Evolutionary conservation across 495 filamentous ascomycete species (phyloP), one percentile per base, ranked within the genome.

Genomic region (Xanthoparmelia taractica): DNA sequence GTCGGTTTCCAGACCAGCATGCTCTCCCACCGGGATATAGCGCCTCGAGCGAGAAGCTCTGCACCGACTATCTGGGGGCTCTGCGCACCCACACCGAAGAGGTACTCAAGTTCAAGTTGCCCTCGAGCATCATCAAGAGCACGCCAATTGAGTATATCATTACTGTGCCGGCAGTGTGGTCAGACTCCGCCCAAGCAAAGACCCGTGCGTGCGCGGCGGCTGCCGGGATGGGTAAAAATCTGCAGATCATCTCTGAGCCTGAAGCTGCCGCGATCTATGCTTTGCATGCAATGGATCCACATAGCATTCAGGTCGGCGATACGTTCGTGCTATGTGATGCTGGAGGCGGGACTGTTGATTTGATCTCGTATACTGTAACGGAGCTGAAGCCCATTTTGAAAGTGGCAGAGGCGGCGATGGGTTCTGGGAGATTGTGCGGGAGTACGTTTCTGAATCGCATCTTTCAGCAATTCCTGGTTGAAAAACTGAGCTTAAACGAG

Each of bases 201-300:
- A 89, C 85, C 0, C 73, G 85, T 20, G 74, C 79, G 55, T 87
- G 86, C 23, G 87, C 87, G 1, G 82, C 88, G 70, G 69, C 80
- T 8, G 88, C 88, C 6, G 87, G 87, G 15, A 85, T 91, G 81
- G 86, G 86, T 17, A 67, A 75, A 12, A 75, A 75, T 37, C 84
- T 91, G 41, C 79, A 83, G 67, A 84, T 91, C 72, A 87, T 92
- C 58, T 86, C 83, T 55, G 86, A 90, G 72, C 87, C 88, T 1
- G 88, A 92, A 72, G 88, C 87, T 10, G 88, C 88, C 0, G 89
- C 88, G 0, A 85, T 90, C 5, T 89, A 90, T 67, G 87, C 87
- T 1, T 77, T 92, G 6, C 84, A 85, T 59, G 84, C 84, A 13
- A 87, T 85, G 66, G 83, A 85, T 72, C 87, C 80, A 23, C 89